Base-by-base conservation (phyloP, 176 grass and related monocot species). In the Alloteropsis semialata region DNA sequence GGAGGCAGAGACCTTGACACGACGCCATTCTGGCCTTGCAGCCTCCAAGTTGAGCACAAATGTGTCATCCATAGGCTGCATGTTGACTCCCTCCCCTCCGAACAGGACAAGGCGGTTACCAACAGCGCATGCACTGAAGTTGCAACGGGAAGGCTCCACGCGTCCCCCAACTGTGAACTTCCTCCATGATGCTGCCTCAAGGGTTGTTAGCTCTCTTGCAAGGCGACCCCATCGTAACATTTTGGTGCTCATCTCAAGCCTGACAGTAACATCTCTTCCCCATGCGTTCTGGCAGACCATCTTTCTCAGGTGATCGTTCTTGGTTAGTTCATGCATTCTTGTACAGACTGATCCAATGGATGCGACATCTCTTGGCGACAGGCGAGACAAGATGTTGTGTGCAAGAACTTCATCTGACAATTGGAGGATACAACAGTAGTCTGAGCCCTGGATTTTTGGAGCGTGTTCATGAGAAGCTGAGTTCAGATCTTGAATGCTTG, bases 371-470 rank as follows among this genome's bases (percentile, higher is more conserved):
- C 96, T 78, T 2, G 93, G 96, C 1, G 87, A 90, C 69, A 99
- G 46, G 29, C 91, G 84, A 64, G 89, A 99, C 57, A 99, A 67
- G 15, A 99, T 96, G 83, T 99, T 92, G 69, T 99, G 89, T 3
- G 96, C 96, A n/a, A 99, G 75, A 58, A 99, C 96, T 85, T 99
- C 96, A 53, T 99, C 96, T 12, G 96, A 99, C 37, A 99, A 89
- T 66, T 96, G 93, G 11, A 99, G 51, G 43, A 98, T 93, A 48
- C 36, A 11, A 48, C 96, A 95, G 87, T 89, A 85, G 10, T 94
- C 92, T 38, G 41, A 81, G 61, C 78, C 54, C 41, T 80, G 87
- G 4, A 78, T 44, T 54, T 79, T 78, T 24, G 66, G 79, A 68
- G 46, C 61, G 74, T 69, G 59, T 54, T 91, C 86, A 75, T 54